Evolutionary conservation across 2,329 filamentous ascomycete species (phyloP).

Genomic region (Berkeleyomyces basicola): DNA sequence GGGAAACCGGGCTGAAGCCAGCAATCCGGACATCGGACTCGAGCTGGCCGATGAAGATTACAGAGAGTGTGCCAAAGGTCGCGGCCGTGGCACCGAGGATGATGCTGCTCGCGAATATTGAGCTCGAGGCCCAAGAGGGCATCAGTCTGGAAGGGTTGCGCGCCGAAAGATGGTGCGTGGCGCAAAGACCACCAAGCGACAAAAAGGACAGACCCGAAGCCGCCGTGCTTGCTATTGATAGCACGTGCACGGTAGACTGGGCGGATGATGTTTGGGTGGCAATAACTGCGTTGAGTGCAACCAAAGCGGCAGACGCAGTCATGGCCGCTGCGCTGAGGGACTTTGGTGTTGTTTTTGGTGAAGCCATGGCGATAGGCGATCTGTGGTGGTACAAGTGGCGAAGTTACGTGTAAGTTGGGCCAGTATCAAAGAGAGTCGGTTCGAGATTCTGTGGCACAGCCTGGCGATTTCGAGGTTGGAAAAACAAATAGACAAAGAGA

Average conservation of each 20-base stretch:
- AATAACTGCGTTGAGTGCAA: conserved; percentile 8
- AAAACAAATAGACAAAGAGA: background rate
- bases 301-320: conserved; percentile 4
- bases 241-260: conserved; percentile 8
- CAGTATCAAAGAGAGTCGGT: background rate
- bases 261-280: conserved; percentile 8
- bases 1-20: background rate
- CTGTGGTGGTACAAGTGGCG: background rate
- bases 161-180: background rate
- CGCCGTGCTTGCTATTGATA: conserved; percentile 5
- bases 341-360: conserved; percentile 3
- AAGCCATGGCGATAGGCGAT: conserved; percentile 3
- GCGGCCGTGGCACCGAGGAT: conserved; percentile 4
- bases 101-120: conserved; percentile 9
- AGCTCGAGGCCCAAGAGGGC: background rate
- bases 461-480: background rate
- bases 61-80: conserved; percentile 7
- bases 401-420: background rate
- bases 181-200: conserved; percentile 4
- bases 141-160: background rate
- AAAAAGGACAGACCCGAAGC: conserved; percentile 9
- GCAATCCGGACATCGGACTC: background rate
- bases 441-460: background rate
- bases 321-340: conserved; percentile 8
- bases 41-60: conserved; percentile 12